Conservation (phyloP, 2,329 filamentous ascomycete genomes). For the Arachnomyces sp. region DNA sequence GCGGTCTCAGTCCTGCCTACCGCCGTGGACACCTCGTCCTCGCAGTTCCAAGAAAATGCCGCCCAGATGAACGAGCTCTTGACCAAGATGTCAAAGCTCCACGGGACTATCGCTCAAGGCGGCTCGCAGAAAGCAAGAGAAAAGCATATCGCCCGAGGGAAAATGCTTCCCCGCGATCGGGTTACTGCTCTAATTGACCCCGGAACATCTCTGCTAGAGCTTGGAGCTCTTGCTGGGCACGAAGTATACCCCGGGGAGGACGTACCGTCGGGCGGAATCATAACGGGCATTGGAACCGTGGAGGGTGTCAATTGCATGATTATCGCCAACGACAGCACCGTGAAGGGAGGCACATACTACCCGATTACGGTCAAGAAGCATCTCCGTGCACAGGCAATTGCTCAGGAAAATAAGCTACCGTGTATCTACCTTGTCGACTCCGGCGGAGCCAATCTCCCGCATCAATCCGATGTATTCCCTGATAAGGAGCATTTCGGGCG, state of each 20-base stretch:
- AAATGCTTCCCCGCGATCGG: conserved; percentile 89
- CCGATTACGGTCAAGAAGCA: conserved; percentile 98
- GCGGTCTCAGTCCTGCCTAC: conserved; percentile 74
- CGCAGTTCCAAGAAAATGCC: conserved; percentile 74
- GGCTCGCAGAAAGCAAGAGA: conserved; percentile 73
- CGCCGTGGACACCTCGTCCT: conserved; percentile 64
- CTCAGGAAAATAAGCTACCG: conserved; percentile 70
- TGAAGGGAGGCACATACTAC: conserved; percentile 96
- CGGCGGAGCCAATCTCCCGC: conserved; percentile 86
- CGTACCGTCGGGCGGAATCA: conserved; percentile 80
- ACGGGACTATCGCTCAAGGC: conserved; percentile 62
- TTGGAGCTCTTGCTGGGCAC: conserved; percentile 85
- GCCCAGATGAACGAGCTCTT: conserved; percentile 67
- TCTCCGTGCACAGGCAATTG: conserved; percentile 80
- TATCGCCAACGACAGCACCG: conserved; percentile 91
- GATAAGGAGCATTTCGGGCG: conserved; percentile 92
- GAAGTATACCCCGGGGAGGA: conserved; percentile 80
- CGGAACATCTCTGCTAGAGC: conserved; percentile 81
- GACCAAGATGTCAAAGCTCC: conserved; percentile 59
- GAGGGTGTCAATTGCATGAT: conserved; percentile 88
- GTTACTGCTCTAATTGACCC: conserved; percentile 81
- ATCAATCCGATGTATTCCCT: conserved; percentile 93
- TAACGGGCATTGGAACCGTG: conserved; percentile 83
- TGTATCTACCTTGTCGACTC: conserved; percentile 97
- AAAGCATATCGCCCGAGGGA: conserved; percentile 79